Base-by-base conservation (phyloP, 2,329 filamentous ascomycete genomes). In the Beauveria sp. region DNA sequence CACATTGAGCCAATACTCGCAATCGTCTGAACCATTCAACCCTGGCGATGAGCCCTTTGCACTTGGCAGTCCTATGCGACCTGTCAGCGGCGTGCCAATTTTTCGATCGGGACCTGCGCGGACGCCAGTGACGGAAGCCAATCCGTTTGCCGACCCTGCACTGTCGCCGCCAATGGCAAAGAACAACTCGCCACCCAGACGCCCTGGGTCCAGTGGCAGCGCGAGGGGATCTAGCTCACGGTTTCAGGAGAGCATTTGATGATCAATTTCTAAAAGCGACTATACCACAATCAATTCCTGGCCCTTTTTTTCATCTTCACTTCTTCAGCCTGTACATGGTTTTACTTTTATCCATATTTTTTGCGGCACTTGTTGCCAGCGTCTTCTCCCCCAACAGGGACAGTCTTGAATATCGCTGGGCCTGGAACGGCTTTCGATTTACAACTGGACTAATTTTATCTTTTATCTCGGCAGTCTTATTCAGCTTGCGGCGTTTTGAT, bases 71-170 rank as follows among this genome's bases (percentile, higher is more conserved):
- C 82, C 83, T 6, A 85, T 85, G 81, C 78, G 83, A 51, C 82
- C 82, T 34, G 79, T 83, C 59, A 86, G 84, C 67, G 83, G 84
- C 10, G 74, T 85, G 4, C 79, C 82, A n/a, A 76, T 86, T 37
- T 80, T 86, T 69, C 79, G 85, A 63, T 80, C 83, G n/a, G 83
- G 86, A n/a, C 87, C 87, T 18, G 84, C 82, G 20, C 80, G 85
- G 59, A 85, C 83, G 3, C 83, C 86, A 1, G 75, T 88, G 18
- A 81, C 82, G 61, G 80, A 83, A 62, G 76, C 80, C 55, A 79
- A 76, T 26, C 80, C 81, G 0, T 82, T 82, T 60, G 67, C 72
- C 28, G 72, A 74, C 54, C 72, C 72, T 28, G 67, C 66, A 47
- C 67, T 67, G 40, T 67, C 70, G 4, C 68, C 70, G 14, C 66